Evolutionary conservation across 495 filamentous ascomycete genomes (phyloP), one percentile per base, ranked within the genome.

Genomic region (Neurospora hispaniola): DNA sequence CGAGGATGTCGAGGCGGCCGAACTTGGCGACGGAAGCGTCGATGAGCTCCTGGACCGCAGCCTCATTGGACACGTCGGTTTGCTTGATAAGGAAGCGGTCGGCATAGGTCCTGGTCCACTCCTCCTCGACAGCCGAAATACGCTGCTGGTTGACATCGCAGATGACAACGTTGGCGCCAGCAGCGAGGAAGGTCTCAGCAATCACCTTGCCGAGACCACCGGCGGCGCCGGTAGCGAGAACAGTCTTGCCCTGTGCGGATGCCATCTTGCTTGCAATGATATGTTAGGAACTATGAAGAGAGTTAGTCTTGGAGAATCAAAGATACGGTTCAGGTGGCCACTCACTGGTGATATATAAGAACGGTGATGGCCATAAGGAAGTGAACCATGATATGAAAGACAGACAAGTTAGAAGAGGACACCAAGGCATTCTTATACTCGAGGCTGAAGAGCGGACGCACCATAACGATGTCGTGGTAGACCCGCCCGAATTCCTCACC

Each of bases 121-220:
- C 81, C 23, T 72, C 72, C 31, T 76, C 73, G 43, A 79, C 76
- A 12, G 73, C 71, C 18, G 75, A 75, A 42, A 86, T 77, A 8
- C 84, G 83, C n/a, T 79, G 74, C 11, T 77, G 70, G 79, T 86
- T 82, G 71, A 86, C 76, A 71, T 86, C 85, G 78, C 83, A 84
- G 70, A 85, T 73, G 69, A 79, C 79, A 11, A 85, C 83, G 71
- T 82, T 82, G 70, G 82, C 82, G 14, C 84, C 83, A 2, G 79
- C 80, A 1, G 76, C 75, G 40, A 85, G 80, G 73, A 82, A 83
- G 42, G 81, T 72, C 10, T 75, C 72, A 40, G 80, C 81, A 23
- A 84, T 82, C 70, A 73, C 79, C 73, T 81, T 81, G 73, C 84
- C 84, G 62, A 86, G 77, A 7, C 83, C 83, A 46, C 81, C 80